Evolutionary conservation across 495 filamentous ascomycete genomes (phyloP), one percentile per base, ranked within the genome.

Genomic region (Apodospora peruviana): DNA sequence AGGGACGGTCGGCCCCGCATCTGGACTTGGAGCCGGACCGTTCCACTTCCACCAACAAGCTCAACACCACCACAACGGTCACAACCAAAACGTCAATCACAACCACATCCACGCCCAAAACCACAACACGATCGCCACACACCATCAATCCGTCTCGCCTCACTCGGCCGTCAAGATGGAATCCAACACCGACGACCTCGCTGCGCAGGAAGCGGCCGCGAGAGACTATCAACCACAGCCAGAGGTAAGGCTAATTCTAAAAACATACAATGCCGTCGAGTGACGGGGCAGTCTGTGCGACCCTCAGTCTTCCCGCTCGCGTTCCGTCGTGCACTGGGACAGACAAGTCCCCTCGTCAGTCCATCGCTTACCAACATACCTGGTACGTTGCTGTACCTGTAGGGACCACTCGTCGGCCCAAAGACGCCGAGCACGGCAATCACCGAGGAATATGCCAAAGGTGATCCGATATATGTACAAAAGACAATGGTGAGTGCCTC

Each of bases 401-500:
- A 96, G 91, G 91, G 88, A 42, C 86, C 87, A 27, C 73, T 90
- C 11, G 88, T 97, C 39, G 86, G 91, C 52, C 70, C 82, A 32
- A 87, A 86, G 56, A 83, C 81, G 57, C 80, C 86, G 10, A 95
- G 83, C 68, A 81, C 82, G 55, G 78, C 73, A 42, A 88, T 98
- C 57, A 84, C 87, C 4, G 74, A 83, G 52, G 91, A 96, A 62
- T 98, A 96, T 70, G 88, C 89, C 21, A 85, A 88, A 71, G 91
- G 89, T 43, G 91, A 98, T 65, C 86, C 88, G 7, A 70, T 87
- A 20, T 91, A 86, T 57, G 80, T 86, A 7, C 76, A 83, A 32
- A 97, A 97, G 71, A 95, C 91, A 18, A 79, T 77, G 63, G 93
- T 97, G 71, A 65, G 84, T 71, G n/a, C n/a, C n/a, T n/a, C n/a